Base-by-base conservation (phyloP, 805 yeast genomes). In the Hermanozyma aechmeae region DNA sequence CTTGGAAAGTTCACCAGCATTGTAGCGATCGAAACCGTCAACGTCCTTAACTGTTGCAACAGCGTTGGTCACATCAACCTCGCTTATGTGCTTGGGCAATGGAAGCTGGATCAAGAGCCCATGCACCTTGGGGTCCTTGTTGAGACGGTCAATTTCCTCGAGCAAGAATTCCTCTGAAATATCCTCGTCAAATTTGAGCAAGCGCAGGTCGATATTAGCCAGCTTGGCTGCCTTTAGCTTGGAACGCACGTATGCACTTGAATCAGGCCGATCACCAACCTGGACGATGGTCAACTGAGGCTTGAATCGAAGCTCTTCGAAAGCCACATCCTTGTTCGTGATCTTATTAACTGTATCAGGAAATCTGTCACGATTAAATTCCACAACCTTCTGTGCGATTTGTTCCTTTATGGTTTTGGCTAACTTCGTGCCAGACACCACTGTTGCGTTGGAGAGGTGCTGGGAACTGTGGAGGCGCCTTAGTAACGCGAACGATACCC, bases 41-140 rank as follows among this genome's bases (percentile, higher is more conserved):
- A 92, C 95, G 48, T 89, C 98, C 60, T 89, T 89, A 25, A 70
- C 75, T 11, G 82, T 71, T 8, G 67, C 57, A n/a, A 89, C 96
- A 2, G 86, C 68, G 46, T 79, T 76, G 27, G 97, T 92, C 42
- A 92, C 68, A 27, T 58, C 55, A 26, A 79, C 75, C 61, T 89
- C 97, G 50, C 82, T 73, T 34, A 87, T 65, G 47, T 77, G 82
- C 17, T 58, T 53, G 19, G 97, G 98, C 33, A 89, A 62, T 4
- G 98, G 98, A 40, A 89, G 69, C 62, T 87, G 98, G 32, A 89
- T 79, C 37, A 89, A 66, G 16, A 89, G 63, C 28, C 98, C 98
- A 53, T 89, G 84, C 25, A 85, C 85, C 10, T 68, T 50, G 22
- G 75, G 72, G 55, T 86, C 93, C 30, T 71, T 66, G 52, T 89